Percentiles rank a stretch among this genome's conserved stretches.
Conservation (phyloP, 2,329 filamentous ascomycete genomes). For the Pleoardoris graminearum region DNA sequence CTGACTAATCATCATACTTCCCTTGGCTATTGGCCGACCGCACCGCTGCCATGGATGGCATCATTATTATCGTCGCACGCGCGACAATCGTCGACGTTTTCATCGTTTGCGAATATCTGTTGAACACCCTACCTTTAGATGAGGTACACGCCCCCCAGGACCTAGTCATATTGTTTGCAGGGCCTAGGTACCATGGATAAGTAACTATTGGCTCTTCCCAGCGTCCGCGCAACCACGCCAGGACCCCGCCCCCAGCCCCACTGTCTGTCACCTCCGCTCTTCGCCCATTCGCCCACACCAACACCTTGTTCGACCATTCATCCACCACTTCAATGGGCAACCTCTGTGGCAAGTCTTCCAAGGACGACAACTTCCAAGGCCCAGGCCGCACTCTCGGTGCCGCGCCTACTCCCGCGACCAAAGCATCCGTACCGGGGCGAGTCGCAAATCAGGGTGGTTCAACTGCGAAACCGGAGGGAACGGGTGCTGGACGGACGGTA, state of each 20-base stretch:
- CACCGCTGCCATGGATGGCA: constrained; percentile 1
- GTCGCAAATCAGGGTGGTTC: constrained; percentile 19
- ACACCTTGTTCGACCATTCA: constrained; percentile 9
- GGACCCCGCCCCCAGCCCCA: constrained; percentile 19
- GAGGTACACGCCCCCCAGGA: neutral
- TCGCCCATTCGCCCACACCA: constrained; percentile 20
- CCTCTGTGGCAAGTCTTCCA: constrained; percentile 72
- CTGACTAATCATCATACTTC: constrained; percentile 8
- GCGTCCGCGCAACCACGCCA: neutral
- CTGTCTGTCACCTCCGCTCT: constrained; percentile 23
- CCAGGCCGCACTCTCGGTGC: constrained; percentile 74
- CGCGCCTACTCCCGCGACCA: constrained; percentile 51
- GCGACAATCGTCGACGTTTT: neutral
- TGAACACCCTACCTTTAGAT: neutral
- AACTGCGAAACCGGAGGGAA: constrained; percentile 50
- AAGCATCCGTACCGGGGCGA: constrained; percentile 42
- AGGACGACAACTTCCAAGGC: constrained; percentile 66
- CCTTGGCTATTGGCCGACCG: constrained; percentile 1
- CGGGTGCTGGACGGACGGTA: constrained; percentile 61
- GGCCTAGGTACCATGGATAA: neutral
- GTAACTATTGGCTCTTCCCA: neutral
- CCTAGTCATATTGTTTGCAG: too few species aligned
- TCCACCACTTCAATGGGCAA: constrained; percentile 70
- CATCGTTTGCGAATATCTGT: neutral
- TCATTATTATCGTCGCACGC: too few species aligned